Conservation (phyloP, 495 filamentous ascomycete genomes). For the Talaromyces proteolyticus region DNA sequence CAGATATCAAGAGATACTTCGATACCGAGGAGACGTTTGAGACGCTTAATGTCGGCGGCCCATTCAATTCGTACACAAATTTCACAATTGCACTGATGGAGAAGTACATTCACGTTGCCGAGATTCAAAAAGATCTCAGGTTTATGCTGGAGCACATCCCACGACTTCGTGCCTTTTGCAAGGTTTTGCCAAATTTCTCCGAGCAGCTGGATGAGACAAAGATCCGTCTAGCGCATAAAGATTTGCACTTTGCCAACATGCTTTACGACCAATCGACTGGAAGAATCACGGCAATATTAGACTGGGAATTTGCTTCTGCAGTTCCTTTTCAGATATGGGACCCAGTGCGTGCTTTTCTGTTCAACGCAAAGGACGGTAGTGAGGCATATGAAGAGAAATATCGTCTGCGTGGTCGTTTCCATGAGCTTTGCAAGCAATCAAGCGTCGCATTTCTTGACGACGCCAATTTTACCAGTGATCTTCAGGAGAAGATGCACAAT, state of each 20-base stretch:
- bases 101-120: slow-evolving; percentile 16
- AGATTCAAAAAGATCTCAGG: slow-evolving; percentile 15
- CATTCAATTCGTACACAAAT: slow-evolving; percentile 12
- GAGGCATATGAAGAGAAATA: slow-evolving; percentile 16
- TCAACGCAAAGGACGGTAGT: slow-evolving; percentile 16
- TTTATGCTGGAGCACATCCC: slow-evolving; percentile 15
- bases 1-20: slow-evolving; percentile 20
- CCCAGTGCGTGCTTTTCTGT: slow-evolving; percentile 20
- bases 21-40: slow-evolving; percentile 13
- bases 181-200: neutral
- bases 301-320: slow-evolving; percentile 32
- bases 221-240: slow-evolving; percentile 26
- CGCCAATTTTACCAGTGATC: neutral
- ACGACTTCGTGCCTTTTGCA: slow-evolving; percentile 13
- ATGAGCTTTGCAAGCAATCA: slow-evolving; percentile 8
- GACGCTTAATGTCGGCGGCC: slow-evolving; percentile 15
- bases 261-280: slow-evolving; percentile 18
- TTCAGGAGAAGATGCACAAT: slow-evolving; percentile 7
- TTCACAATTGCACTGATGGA: slow-evolving; percentile 13
- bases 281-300: slow-evolving; percentile 26
- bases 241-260: slow-evolving; percentile 32
- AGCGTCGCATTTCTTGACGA: neutral
- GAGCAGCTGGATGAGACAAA: slow-evolving; percentile 16
- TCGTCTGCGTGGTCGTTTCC: slow-evolving; percentile 16
- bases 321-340: slow-evolving; percentile 25